Percentiles rank a stretch among this genome's conserved stretches.
Conservation (phyloP, 2,329 filamentous ascomycete species). For the Dendrostoma leiphaemia region DNA sequence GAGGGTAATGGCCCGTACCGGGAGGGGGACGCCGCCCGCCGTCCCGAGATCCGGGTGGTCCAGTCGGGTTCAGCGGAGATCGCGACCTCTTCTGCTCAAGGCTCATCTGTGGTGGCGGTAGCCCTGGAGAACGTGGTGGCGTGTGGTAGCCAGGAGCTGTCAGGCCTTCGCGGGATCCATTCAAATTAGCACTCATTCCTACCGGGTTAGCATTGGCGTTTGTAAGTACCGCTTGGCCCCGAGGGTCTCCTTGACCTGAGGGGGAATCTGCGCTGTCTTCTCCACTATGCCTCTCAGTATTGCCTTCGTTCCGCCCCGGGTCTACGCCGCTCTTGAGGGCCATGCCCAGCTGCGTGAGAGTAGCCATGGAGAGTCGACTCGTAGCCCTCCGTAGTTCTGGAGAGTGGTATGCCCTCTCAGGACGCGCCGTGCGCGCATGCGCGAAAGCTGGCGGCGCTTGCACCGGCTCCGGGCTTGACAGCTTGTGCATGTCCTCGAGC, state of each 20-base stretch:
- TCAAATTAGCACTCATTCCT: conserved; percentile 53
- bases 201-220: conserved; percentile 45
- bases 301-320: conserved; percentile 17
- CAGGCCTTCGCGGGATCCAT: conserved; percentile 53
- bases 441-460: conserved; percentile 71
- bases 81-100: conserved; percentile 40
- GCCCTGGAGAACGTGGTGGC: conserved; percentile 32
- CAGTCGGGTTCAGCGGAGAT: conserved; percentile 43
- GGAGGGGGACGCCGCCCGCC: conserved; percentile 23
- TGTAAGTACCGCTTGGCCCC: conserved; percentile 49
- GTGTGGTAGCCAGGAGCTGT: conserved; percentile 36
- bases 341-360: conserved; percentile 75
- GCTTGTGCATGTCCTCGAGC: conserved; percentile 51
- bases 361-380: conserved; percentile 78
- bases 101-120: conserved; percentile 40
- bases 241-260: conserved; percentile 32
- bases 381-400: conserved; percentile 78
- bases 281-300: conserved; percentile 23
- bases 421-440: conserved; percentile 65
- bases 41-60: conserved; percentile 22
- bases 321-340: conserved; percentile 35
- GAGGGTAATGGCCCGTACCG: conserved; percentile 29
- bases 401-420: conserved; percentile 68
- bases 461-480: conserved; percentile 73
- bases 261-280: conserved; percentile 32